phyloP scores from a whole-genome alignment of 2,329 filamentous ascomycete genomes.

The Colletotrichum lupini region DNA sequence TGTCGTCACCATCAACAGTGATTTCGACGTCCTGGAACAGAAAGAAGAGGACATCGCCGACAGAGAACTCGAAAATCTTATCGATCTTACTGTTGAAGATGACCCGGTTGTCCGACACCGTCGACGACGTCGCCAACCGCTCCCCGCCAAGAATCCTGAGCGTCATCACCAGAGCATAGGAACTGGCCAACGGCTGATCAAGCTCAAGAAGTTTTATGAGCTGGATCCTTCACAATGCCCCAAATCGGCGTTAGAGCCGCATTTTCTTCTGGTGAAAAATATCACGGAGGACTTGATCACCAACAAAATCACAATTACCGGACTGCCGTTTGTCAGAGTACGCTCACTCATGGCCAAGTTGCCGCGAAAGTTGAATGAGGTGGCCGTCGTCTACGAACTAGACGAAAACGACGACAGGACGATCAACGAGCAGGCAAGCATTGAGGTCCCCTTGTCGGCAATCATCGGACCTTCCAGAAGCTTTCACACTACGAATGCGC shows the following conservation, averaged over 20 bases:
- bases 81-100: conserved; percentile 48
- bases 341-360: conserved; percentile 50
- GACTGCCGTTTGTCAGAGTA: conserved; percentile 50
- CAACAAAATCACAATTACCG: conserved; percentile 44
- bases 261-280: conserved; percentile 54
- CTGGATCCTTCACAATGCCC: conserved; percentile 35
- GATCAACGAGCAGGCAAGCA: conserved; percentile 47
- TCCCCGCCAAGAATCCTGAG: not conserved
- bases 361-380: conserved; percentile 53
- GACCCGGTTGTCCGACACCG: not conserved
- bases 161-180: not conserved
- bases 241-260: conserved; percentile 41
- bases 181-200: conserved; percentile 19
- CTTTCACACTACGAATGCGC: conserved; percentile 66
- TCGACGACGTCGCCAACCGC: not conserved
- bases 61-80: conserved; percentile 40
- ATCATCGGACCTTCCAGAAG: conserved; percentile 52
- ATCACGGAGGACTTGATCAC: conserved; percentile 48
- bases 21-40: conserved; percentile 11
- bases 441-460: conserved; percentile 53
- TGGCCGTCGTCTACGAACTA: conserved; percentile 55
- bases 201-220: conserved; percentile 44
- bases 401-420: conserved; percentile 47
- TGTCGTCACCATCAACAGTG: not conserved
- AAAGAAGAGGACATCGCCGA: conserved; percentile 33